These are phyloP conservation scores for Malassezia pachydermatis DNA, from an alignment of 1,284 basidiomycete genomes.

Conservation along the genomic window DNA sequence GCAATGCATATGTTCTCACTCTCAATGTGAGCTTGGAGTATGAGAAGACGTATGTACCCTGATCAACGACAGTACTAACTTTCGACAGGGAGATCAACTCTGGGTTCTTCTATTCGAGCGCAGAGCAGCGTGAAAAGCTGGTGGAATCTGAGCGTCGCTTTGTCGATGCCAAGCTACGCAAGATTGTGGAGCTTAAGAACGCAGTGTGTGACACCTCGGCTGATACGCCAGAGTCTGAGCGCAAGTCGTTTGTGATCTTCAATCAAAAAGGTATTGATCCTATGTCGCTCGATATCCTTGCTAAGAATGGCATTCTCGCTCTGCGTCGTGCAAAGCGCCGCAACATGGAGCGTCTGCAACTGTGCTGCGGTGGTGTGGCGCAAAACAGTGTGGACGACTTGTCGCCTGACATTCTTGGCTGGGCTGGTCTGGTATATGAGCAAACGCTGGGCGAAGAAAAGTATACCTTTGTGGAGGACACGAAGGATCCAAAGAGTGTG, in stretches of 20 bases:
- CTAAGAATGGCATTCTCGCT: constrained; percentile 92
- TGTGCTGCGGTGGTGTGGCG: constrained; percentile 85
- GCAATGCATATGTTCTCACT: constrained; percentile 90
- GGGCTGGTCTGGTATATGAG: constrained; percentile 97
- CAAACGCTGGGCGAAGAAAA: constrained; percentile 98
- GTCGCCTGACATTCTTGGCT: constrained; percentile 78
- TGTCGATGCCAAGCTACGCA: constrained; percentile 86
- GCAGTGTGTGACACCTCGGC: constrained; percentile 63
- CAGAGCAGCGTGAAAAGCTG: constrained; percentile 96
- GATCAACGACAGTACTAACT: background rate
- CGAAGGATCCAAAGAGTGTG: constrained; percentile 89
- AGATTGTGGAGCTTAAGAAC: constrained; percentile 95
- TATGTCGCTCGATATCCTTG: constrained; percentile 86
- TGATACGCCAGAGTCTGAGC: constrained; percentile 45
- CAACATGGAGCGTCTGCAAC: constrained; percentile 49
- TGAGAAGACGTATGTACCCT: constrained; percentile 77
- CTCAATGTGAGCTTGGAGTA: constrained; percentile 97
- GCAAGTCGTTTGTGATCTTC: constrained; percentile 85
- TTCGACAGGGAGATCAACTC: constrained; percentile 85
- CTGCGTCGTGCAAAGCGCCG: constrained; percentile 89
- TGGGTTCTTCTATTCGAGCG: constrained; percentile 97
- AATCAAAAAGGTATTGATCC: constrained; percentile 99
- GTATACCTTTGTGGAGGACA: constrained; percentile 94
- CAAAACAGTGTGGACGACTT: constrained; percentile 98
- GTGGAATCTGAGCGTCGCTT: constrained; percentile 93